Base-by-base conservation (phyloP, 202 grass and related monocot genomes). In the Zizania palustris region DNA sequence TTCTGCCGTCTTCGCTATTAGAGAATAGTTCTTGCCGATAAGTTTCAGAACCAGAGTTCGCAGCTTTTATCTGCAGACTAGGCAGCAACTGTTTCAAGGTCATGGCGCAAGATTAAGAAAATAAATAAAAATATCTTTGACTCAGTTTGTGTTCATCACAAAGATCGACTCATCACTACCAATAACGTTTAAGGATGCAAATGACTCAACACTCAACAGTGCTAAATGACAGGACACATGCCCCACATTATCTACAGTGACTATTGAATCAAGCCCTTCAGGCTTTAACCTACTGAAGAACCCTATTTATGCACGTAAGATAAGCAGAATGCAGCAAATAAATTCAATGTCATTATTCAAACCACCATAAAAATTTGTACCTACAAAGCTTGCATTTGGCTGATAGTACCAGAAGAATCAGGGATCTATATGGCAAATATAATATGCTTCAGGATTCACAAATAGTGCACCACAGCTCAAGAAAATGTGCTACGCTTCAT, bases 311-410 rank as follows among this genome's bases (percentile, higher is more conserved):
- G 60, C 42, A 80, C 71, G 57, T 9, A 75, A 70, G 19, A 43
- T 66, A 37, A 76, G 12, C 65, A 76, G 11, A 84, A 80, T 22
- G 65, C 16, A 33, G 57, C 64, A 75, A 71, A 63, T 35, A 6
- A 74, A 54, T 12, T 4, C 9, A 0, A 49, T 80, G 15, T 20
- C 63, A 20, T 28, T 0, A 28, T 7, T 71, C 49, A 55, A 42
- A 55, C n/a, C 58, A 54, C 28, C 28, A 28, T 28, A 28, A 28
- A 28, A 0, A 28, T 28, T 67, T 56, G n/a, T 46, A 22, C 66
- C 39, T 46, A 64, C 41, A 60, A 88, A 71, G 57, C 86, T 81
- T 85, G 76, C 77, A 85, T 73, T 88, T 88, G 77, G 86, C 73
- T 66, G 43, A 41, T 44, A 28, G 35, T 18, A 53, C 53, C 5